Percentiles rank a stretch among this genome's conserved stretches.
Conservation (phyloP, 352 stramenopile genomes). For the Phytophthora megakarya region DNA sequence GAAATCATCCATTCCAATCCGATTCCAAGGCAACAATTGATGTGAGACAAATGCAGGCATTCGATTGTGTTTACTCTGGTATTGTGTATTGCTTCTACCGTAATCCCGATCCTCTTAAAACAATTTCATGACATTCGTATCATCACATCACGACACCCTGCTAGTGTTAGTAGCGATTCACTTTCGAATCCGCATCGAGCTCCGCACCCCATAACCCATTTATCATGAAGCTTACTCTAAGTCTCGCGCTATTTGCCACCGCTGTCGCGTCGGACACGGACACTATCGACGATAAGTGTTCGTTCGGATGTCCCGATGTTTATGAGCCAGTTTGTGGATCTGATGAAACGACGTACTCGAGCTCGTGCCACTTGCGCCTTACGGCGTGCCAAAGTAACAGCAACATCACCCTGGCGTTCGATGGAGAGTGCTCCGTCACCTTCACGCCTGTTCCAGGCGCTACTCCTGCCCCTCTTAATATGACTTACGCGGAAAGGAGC, state of each 20-base stretch:
- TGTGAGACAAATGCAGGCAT: too few species aligned
- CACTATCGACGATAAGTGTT: constrained; percentile 14
- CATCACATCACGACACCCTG: too few species aligned
- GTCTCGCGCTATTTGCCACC: constrained; percentile 12
- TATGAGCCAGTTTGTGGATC: constrained; percentile 48
- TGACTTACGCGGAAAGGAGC: too few species aligned
- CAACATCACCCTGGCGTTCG: constrained; percentile 15
- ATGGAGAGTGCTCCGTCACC: constrained; percentile 33
- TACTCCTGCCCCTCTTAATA: too few species aligned
- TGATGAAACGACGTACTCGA: constrained; percentile 51
- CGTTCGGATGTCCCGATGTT: constrained; percentile 25
- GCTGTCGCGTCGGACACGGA: not conserved
- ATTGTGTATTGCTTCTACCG: too few species aligned
- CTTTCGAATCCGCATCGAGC: constrained; percentile 9
- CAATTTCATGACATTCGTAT: too few species aligned
- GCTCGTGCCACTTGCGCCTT: constrained; percentile 36
- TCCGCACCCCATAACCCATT: not conserved
- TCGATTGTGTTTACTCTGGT: too few species aligned
- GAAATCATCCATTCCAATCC: too few species aligned
- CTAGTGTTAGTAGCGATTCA: too few species aligned
- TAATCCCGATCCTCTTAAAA: too few species aligned
- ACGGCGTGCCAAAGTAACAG: constrained; percentile 37
- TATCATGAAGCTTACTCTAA: constrained; percentile 27
- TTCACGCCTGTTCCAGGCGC: too few species aligned
- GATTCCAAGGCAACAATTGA: too few species aligned